Base-by-base conservation (phyloP, 805 yeast species). In the Kodamaea sagamina region DNA sequence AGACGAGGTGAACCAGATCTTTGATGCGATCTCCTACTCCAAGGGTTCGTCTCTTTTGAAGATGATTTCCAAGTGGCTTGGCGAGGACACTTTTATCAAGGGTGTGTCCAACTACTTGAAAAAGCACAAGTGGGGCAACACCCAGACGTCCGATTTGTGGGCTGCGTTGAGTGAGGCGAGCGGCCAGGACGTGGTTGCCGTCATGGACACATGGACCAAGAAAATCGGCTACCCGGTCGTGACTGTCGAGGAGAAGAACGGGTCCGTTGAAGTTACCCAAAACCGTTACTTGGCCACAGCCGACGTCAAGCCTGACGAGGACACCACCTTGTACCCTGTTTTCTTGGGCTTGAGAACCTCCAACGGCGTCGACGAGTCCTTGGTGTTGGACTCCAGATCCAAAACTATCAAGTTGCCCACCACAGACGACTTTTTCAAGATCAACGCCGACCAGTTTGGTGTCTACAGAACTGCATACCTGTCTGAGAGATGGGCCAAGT, bases 161-260 rank as follows among this genome's bases (percentile, higher is more conserved):
- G 77, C 73, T 50, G 80, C 89, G 25, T 71, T 86, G 47, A 67
- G 83, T 35, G 82, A 78, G 21, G 89, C 78, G 21, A 75, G 85
- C 42, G 90, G 90, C 18, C 72, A 84, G 55, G 84, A 86, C 55
- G 90, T 86, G 36, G 79, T 77, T 43, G 64, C 68, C 45, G 85
- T 83, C 31, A 86, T 86, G 93, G 80, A 81, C 55, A 77, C 79
- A 47, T 86, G 95, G 95, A 86, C 89, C 45, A 79, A 80, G 55
- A 78, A 83, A 57, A 78, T 84, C 47, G 95, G 95, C 6, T 86
- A 73, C 71, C 95, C 95, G 18, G 79, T 86, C 11, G 68, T 87
- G 39, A 67, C 77, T 25, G 90, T 86, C 28, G 71, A 75, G 39
- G 90, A 84, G 64, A 55, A 51, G 11, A 71, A 71, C 16, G 66